These are phyloP conservation scores for Kingdonia uniflora DNA, from an alignment of 164 flowering plant genomes.

Conservation along the genomic window DNA sequence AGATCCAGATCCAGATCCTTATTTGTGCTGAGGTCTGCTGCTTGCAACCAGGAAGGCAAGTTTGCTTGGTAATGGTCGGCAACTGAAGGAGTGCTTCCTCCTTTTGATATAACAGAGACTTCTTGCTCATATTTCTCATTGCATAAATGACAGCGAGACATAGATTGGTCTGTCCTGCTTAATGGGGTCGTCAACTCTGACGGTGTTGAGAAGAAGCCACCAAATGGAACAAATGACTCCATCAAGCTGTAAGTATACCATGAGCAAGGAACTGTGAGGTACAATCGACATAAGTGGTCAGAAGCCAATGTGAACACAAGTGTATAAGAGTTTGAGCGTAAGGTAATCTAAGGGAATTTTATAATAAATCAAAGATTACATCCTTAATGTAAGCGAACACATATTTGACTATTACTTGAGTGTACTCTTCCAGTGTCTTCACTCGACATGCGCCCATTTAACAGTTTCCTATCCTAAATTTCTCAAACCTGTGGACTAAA, in stretches of 20 bases:
- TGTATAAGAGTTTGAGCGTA: neutral
- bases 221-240: slow-evolving; percentile 74
- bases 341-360: neutral
- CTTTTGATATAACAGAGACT: slow-evolving; percentile 26
- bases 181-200: slow-evolving; percentile 28
- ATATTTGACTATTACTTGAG: too few species aligned
- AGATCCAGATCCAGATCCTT: slow-evolving; percentile 17
- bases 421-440: too few species aligned
- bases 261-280: slow-evolving; percentile 45
- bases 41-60: slow-evolving; percentile 40
- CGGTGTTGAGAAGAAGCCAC: slow-evolving; percentile 47
- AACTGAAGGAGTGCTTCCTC: slow-evolving; percentile 24
- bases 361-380: neutral
- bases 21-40: slow-evolving; percentile 21
- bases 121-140: slow-evolving; percentile 51
- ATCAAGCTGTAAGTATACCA: slow-evolving; percentile 67
- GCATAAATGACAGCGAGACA: slow-evolving; percentile 21
- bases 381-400: neutral
- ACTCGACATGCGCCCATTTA: too few species aligned
- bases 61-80: slow-evolving; percentile 26
- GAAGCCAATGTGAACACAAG: slow-evolving; percentile 20
- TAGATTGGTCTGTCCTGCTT: slow-evolving; percentile 16
- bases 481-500: too few species aligned
- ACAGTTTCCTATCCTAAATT: too few species aligned
- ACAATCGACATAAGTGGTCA: slow-evolving; percentile 22